phyloP scores from a whole-genome alignment of 2,329 filamentous ascomycete species.

The Phyllosticta citrichinensis region DNA sequence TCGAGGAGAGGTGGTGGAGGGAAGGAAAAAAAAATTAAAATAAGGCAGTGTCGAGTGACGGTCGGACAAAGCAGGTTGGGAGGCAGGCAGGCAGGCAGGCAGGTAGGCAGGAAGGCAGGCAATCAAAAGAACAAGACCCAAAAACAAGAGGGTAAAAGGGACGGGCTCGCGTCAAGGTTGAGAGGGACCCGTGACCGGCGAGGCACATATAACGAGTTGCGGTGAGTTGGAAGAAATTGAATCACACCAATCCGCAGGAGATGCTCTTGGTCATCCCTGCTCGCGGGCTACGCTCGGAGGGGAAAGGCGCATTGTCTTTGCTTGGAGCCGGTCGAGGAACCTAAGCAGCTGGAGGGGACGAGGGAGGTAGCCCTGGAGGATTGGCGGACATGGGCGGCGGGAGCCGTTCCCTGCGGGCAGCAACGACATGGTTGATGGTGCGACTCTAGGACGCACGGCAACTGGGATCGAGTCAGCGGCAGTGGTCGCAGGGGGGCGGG shows the following conservation, averaged over 20 bases:
- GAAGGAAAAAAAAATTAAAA: not conserved
- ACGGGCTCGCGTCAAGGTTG: not conserved
- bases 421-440: constrained; percentile 8
- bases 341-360: constrained; percentile 2
- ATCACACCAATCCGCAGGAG: constrained; percentile 10
- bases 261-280: constrained; percentile 11
- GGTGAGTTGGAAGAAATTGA: constrained; percentile 11
- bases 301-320: constrained; percentile 5
- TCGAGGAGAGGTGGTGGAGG: not conserved
- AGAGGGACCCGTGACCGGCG: constrained; percentile 5
- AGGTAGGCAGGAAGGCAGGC: not conserved
- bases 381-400: constrained; percentile 9
- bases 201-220: constrained; percentile 11
- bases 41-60: not conserved
- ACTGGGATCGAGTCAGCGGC: constrained; percentile 8
- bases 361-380: constrained; percentile 9
- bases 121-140: not conserved
- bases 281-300: constrained; percentile 7
- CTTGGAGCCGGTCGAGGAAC: not conserved
- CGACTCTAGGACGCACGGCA: constrained; percentile 4
- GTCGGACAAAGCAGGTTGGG: not conserved
- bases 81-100: not conserved
- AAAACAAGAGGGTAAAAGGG: not conserved
- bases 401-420: constrained; percentile 9
- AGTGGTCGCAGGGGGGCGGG: not conserved